These are phyloP conservation scores for Adansonia madagascariensis DNA, from an alignment of 441 rosid genomes.

Conservation along the genomic window DNA sequence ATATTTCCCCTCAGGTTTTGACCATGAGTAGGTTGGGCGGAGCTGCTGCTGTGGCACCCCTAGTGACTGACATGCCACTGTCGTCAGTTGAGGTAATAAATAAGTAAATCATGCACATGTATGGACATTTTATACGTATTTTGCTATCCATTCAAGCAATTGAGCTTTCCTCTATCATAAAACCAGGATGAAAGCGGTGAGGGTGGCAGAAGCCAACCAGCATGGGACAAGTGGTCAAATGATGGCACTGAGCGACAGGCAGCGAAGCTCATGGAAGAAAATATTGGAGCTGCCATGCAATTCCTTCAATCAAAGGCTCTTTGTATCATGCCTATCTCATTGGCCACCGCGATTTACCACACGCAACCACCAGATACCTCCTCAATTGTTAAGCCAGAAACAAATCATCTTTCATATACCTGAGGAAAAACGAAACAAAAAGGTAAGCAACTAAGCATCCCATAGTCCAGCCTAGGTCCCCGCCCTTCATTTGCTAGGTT, in stretches of 20 bases:
- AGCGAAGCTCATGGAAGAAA: conserved; percentile 97
- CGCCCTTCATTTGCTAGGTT: conserved; percentile 29
- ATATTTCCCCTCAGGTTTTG: conserved; percentile 57
- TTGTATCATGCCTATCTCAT: conserved; percentile 95
- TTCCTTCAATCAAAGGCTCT: conserved; percentile 96
- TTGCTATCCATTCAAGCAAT: conserved; percentile 8
- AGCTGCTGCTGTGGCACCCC: conserved; percentile 98
- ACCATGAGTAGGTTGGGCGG: conserved; percentile 99
- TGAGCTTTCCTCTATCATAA: conserved; percentile 2
- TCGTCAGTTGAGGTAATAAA: conserved; percentile 82
- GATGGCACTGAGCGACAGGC: conserved; percentile 92
- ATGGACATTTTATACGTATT: not conserved
- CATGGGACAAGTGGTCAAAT: conserved; percentile 97
- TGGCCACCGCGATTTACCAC: conserved; percentile 86
- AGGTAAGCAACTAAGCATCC: conserved; percentile 27
- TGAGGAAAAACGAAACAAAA: not conserved
- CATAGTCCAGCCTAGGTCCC: conserved; percentile 20
- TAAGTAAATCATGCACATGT: not conserved
- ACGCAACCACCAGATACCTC: conserved; percentile 76
- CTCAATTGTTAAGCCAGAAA: conserved; percentile 72
- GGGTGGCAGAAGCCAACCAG: conserved; percentile 73
- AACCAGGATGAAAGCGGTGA: conserved; percentile 76
- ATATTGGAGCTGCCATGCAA: conserved; percentile 95
- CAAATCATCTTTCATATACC: conserved; percentile 62
- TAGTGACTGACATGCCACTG: conserved; percentile 88